Evolutionary conservation across 2,329 filamentous ascomycete species (phyloP), one percentile per base, ranked within the genome.

Genomic region (Cladophialophora exuberans): DNA sequence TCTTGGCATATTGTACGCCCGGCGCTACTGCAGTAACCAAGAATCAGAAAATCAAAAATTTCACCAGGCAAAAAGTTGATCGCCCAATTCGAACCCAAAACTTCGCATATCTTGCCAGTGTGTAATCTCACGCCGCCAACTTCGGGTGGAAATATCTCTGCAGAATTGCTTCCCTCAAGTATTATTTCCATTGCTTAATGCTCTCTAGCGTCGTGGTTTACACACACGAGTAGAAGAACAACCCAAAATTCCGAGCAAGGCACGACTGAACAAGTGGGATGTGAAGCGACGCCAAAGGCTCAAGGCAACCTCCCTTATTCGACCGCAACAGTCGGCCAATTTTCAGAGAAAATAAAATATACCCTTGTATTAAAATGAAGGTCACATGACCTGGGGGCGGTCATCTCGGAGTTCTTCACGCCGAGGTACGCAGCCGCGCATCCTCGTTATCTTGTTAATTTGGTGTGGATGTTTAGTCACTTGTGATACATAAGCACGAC

Each of bases 151-250:
- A 70, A 69, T 70, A 67, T 75, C 77, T 80, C 77, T 82, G 79
- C 78, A 77, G 76, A 79, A 81, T 82, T 77, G 70, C 79, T 81
- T 79, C 77, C 76, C 79, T 82, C 76, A 79, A 80, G 77, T 59
- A 62, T 81, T 68, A 72, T 67, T 69, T 75, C 72, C 76, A 79
- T 77, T 72, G 73, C 79, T 81, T 78, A 82, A 64, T 73, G 73
- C 69, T 70, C 67, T 68, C 64, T 73, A 80, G 73, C 78, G 72
- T 81, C 79, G 75, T 73, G 72, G 76, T 77, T 76, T 81, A 73
- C 79, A 76, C 76, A 68, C 71, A 73, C 76, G 79, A 81, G 79
- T 81, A 71, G 72, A 56, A 68, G 72, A 70, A 72, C 75, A 74
- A 74, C 74, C 78, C 77, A 72, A 67, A 70, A 73, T 72, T 78